A percentile compares a stretch with the other conserved stretches of the same genome.
Conservation (phyloP, 208 protist genomes). For the Leishmania tarentolae region DNA sequence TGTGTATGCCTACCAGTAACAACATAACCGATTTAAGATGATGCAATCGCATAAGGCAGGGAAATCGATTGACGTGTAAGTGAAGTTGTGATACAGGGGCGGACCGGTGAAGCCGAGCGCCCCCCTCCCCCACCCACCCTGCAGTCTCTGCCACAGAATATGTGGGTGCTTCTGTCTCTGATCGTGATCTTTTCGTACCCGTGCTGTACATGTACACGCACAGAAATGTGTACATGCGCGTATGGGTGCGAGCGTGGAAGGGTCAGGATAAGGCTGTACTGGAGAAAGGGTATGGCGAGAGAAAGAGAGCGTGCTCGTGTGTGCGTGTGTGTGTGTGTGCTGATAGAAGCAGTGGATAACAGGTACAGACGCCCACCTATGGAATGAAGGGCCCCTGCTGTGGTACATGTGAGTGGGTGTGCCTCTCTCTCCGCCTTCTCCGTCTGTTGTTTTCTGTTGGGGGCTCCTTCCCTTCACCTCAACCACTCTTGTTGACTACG, state of each 20-base stretch:
- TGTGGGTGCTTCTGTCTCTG: neutral
- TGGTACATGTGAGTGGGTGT: neutral
- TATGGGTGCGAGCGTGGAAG: neutral
- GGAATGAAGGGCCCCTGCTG: neutral
- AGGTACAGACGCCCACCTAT: neutral
- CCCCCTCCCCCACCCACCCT: neutral
- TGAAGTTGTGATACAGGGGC: neutral
- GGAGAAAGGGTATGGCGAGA: neutral
- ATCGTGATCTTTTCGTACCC: neutral
- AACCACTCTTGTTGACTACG: no score
- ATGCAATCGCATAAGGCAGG: neutral
- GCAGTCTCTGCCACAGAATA: no score
- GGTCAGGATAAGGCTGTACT: neutral
- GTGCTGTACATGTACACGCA: neutral
- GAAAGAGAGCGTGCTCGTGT: neutral
- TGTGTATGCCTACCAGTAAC: neutral
- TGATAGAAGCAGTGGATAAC: neutral
- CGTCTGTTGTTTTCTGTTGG: no score
- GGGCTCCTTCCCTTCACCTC: neutral
- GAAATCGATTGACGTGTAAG: no score
- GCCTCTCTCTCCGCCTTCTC: neutral
- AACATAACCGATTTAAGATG: neutral
- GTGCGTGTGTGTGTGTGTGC: neutral
- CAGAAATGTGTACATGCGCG: neutral
- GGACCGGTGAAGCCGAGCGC: neutral